Evolutionary conservation across 176 grass and related monocot genomes (phyloP).

Genomic region (Alloteropsis semialata): DNA sequence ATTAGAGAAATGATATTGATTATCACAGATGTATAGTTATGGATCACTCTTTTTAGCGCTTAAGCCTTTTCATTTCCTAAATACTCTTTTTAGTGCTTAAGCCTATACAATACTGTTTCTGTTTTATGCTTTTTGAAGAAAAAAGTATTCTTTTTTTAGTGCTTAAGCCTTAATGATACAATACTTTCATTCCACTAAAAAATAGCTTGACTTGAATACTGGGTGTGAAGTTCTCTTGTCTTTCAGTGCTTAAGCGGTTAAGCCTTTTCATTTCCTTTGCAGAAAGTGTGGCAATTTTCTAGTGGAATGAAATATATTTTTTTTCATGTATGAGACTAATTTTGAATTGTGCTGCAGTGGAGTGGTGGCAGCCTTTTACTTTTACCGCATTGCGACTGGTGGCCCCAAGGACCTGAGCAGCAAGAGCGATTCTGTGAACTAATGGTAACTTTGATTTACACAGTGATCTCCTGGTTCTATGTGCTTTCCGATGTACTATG

Average conservation of each 20-base stretch:
- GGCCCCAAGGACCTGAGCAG: constrained; percentile 14
- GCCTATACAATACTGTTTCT: too few relatives aligned
- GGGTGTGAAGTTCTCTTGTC: background rate
- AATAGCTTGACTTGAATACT: background rate
- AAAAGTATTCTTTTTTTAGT: too few relatives aligned
- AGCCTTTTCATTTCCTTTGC: background rate
- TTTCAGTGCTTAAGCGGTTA: constrained; percentile 15
- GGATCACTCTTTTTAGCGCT: background rate
- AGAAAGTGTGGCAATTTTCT: background rate
- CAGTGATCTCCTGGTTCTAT: background rate
- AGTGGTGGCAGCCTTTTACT: constrained; percentile 49
- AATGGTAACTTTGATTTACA: constrained; percentile 27
- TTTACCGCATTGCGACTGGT: constrained; percentile 36
- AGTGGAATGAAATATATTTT: background rate
- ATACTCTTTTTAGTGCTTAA: too few relatives aligned
- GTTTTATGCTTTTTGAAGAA: too few relatives aligned
- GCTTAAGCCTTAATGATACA: too few relatives aligned
- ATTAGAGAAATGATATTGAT: too few relatives aligned
- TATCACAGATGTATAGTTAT: too few relatives aligned
- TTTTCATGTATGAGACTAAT: constrained; percentile 10
- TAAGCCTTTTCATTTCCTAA: too few relatives aligned
- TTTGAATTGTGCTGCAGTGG: constrained; percentile 50
- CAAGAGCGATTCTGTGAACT: constrained; percentile 34
- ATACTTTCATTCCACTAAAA: too few relatives aligned
- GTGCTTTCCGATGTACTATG: background rate